phyloP scores from a whole-genome alignment of 2,329 filamentous ascomycete genomes.

The Gnomoniopsis sp. region DNA sequence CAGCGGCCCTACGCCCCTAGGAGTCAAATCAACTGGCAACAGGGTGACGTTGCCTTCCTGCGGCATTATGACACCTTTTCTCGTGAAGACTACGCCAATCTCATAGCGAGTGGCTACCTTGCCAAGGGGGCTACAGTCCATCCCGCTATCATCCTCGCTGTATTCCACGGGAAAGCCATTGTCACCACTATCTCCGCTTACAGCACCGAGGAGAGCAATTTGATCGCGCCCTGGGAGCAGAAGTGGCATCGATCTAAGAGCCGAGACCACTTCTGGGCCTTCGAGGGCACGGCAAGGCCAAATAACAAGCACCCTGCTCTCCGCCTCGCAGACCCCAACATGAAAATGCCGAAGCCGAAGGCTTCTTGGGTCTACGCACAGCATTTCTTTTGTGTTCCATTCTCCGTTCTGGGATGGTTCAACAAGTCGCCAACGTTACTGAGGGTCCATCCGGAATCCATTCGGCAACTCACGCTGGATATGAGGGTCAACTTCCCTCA shows the following conservation, averaged over 20 bases:
- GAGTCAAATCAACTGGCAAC: conserved; percentile 8
- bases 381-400: too few species aligned
- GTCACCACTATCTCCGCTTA: conserved; percentile 33
- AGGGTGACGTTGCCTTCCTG: conserved; percentile 32
- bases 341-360: too few species aligned
- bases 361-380: too few species aligned
- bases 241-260: conserved; percentile 21
- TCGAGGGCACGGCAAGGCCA: conserved; percentile 25
- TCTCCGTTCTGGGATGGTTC: too few species aligned
- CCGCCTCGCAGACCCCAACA: conserved; percentile 22
- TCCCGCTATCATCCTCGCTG: conserved; percentile 31
- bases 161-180: conserved; percentile 18
- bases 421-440: too few species aligned
- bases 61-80: conserved; percentile 19
- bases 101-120: conserved; percentile 22
- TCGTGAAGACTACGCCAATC: conserved; percentile 13
- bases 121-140: conserved; percentile 24
- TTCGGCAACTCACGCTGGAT: too few species aligned
- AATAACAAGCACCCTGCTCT: conserved; percentile 18
- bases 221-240: conserved; percentile 31
- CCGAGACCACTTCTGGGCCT: conserved; percentile 28
- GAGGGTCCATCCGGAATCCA: too few species aligned
- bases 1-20: too few species aligned
- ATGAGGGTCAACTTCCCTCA: too few species aligned
- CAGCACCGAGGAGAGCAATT: conserved; percentile 21